Evolutionary conservation across 306 rosid species (phyloP), one percentile per base, ranked within the genome.

Genomic region (Cucumis hystrix): DNA sequence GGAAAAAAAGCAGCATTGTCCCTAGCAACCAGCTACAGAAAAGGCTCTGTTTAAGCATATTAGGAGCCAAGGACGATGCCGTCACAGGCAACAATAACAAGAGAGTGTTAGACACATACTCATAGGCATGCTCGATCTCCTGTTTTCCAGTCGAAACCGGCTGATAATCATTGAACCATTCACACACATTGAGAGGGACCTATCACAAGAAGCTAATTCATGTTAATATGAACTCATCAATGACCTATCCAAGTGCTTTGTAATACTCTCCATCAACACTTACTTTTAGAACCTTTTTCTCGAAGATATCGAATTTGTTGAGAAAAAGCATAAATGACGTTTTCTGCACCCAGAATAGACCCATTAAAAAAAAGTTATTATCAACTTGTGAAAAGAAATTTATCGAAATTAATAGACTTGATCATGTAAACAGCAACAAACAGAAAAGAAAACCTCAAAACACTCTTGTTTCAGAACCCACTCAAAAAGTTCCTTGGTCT

Each of bases 251-350:
- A 77, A 12, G 39, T 9, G 59, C 8, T 5, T 61, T 51, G 71
- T 49, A 74, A 65, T 45, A 67, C 39, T 57, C 16, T 39, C 13
- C 21, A 79, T 69, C 54, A 62, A 54, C 75, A 60, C 96, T 87
- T 92, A 92, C 99, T 4, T 91, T 83, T 58, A 91, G 87, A 82
- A 87, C 87, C 89, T 96, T 96, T 90, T 91, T 92, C 93, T 96
- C 99, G 28, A 96, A 92, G 83, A 96, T 88, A 82, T 96, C 98
- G 15, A 96, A 96, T 90, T 96, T 96, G 89, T 96, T 96, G 61
- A 96, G 84, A 80, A 96, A 96, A 80, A 96, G 86, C 99, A 96
- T 89, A 97, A 96, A 92, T 79, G 99, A 96, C 35, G 99, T 96
- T 84, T 92, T 96, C 99, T 96, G 92, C 71, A 62, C 41, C 78